Evolutionary conservation across 768 basidiomycete genomes (phyloP).

Genomic region (Artomyces pyxidatus): DNA sequence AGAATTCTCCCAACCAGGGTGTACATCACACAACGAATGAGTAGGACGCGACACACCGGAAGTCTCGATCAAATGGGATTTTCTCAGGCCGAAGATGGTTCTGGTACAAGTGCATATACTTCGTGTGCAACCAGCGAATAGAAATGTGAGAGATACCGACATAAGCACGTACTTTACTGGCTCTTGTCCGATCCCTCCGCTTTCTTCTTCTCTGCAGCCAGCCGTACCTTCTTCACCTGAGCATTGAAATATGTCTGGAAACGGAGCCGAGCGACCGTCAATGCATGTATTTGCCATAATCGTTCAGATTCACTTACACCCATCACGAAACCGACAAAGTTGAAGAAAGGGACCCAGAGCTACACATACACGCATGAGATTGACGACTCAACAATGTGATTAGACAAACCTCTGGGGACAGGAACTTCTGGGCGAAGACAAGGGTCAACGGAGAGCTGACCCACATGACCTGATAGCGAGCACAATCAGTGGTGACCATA

Average conservation of each 20-base stretch:
- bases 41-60: no score
- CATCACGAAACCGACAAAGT: conserved; percentile 61
- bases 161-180: no score
- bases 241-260: conserved; percentile 61
- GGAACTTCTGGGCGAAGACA: conserved; percentile 68
- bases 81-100: no score
- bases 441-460: conserved; percentile 68
- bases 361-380: conserved; percentile 18
- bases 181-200: no score
- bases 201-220: conserved; percentile 41
- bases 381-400: background rate
- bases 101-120: no score
- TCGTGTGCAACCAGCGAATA: no score
- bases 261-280: no score
- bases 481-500: background rate
- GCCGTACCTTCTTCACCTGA: conserved; percentile 49
- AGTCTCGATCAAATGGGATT: no score
- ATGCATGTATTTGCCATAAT: no score
- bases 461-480: conserved; percentile 61
- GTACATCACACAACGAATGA: no score
- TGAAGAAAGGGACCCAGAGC: conserved; percentile 90
- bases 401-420: conserved; percentile 60
- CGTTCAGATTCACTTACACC: conserved; percentile 50
- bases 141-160: no score
- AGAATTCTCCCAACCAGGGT: no score